Evolutionary conservation across 1,284 basidiomycete species (phyloP), one percentile per base, ranked within the genome.

Genomic region (Heterobasidion irregulare): DNA sequence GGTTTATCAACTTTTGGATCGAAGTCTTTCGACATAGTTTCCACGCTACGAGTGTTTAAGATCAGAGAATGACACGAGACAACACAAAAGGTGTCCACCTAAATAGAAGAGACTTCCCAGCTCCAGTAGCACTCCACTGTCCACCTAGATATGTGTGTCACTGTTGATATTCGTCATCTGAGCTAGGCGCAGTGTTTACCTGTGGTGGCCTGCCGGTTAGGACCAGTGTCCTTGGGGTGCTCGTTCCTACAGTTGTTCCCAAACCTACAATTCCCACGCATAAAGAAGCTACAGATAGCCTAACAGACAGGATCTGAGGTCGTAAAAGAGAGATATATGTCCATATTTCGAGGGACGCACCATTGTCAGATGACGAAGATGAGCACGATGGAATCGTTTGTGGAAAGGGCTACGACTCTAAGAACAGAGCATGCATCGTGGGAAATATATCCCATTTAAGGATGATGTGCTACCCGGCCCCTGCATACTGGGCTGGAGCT

Each of bases 181-280:
- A 55, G 73, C 72, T 10, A 41, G 38, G n/a, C 26, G 26, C 26
- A 41, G n/a, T 41, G 38, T 12, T n/a, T 70, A 49, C 69, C 69
- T 56, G 73, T 73, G 18, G 62, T 61, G 34, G 68, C 61, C 53
- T 68, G 64, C 50, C 65, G 26, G 26, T 26, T 26, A 26, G 26
- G 26, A 5, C 26, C 26, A 26, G 26, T 26, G 49, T 53, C 62
- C 45, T 62, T 66, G 15, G 82, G 78, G 64, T 90, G 88, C 58
- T 89, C 84, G 62, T 87, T 83, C 60, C 80, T 78, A 66, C 89
- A 92, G 48, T 66, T 70, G 53, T 75, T 68, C 2, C 89, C 89
- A 62, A 85, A 92, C 62, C 73, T 79, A 71, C 89, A 91, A 53
- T 72, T 64, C 2, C 88, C 89, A 26, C 81, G 80, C 51, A 87